Percentiles rank a stretch among this genome's conserved stretches.
These are phyloP conservation scores for Theobroma grandiflorum DNA, from an alignment of 441 rosid genomes.

Conservation along the genomic window DNA sequence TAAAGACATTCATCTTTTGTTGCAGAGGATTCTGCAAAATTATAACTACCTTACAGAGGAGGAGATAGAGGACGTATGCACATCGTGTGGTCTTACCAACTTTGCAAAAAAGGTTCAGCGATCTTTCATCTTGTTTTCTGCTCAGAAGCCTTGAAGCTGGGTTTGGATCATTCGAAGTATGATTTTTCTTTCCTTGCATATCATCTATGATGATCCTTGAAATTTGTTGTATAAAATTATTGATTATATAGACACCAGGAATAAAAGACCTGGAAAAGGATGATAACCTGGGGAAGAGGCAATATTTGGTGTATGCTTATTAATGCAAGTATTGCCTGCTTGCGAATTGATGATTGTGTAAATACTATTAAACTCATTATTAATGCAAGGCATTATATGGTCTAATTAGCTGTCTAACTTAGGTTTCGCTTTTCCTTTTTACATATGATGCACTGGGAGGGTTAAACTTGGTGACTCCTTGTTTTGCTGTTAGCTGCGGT, in stretches of 20 bases:
- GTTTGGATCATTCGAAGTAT: slow-evolving; percentile 17
- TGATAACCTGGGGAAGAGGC: slow-evolving; percentile 33
- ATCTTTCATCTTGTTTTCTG: slow-evolving; percentile 87
- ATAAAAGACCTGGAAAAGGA: slow-evolving; percentile 29
- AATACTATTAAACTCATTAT: slow-evolving; percentile 17
- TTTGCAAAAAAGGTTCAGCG: slow-evolving; percentile 62
- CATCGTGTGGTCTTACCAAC: slow-evolving; percentile 82
- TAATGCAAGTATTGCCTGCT: slow-evolving; percentile 25
- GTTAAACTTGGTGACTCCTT: background rate
- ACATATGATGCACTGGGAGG: background rate
- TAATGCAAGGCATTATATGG: slow-evolving; percentile 18
- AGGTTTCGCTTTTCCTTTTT: background rate
- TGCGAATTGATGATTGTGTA: slow-evolving; percentile 15
- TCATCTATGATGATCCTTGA: slow-evolving; percentile 19
- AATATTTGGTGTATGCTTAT: slow-evolving; percentile 12
- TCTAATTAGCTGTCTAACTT: slow-evolving; percentile 7
- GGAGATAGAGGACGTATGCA: slow-evolving; percentile 86
- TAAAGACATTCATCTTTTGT: slow-evolving; percentile 8
- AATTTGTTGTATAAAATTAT: slow-evolving; percentile 26
- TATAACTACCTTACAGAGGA: slow-evolving; percentile 68
- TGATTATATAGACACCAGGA: slow-evolving; percentile 16
- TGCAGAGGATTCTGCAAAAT: slow-evolving; percentile 60
- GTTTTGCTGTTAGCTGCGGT: background rate
- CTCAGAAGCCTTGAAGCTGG: slow-evolving; percentile 74
- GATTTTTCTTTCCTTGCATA: slow-evolving; percentile 19